Base-by-base conservation (phyloP, 768 basidiomycete species). In the Tylopilus vinaceipallidus region DNA sequence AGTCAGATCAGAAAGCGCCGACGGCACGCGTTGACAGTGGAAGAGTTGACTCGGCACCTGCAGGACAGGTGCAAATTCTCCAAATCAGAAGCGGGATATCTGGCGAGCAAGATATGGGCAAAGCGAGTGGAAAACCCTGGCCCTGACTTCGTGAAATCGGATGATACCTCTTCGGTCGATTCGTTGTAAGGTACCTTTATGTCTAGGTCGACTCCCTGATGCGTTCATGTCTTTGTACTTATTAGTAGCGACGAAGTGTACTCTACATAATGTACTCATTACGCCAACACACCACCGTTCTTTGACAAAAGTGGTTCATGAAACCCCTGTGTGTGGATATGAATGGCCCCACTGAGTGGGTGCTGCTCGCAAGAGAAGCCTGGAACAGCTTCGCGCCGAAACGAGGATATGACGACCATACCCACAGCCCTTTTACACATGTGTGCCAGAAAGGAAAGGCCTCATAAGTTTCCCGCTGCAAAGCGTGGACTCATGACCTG, bases 51-150 rank as follows among this genome's bases (percentile, higher is more conserved):
- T 35, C 60, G 56, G 35, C 54, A 61, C 49, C 61, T 64, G 24
- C 54, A 64, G 40, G 48, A 56, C 0, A 53, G 29, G 29, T 66
- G 61, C 61, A 56, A 34, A 6, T 64, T 64, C 44, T 50, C 61
- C 11, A 46, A 37, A 13, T 26, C 45, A 7, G 63, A 66, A 35
- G 64, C 59, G 14, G 35, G n/a, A 26, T 50, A 61, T 22, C 41
- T 66, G 34, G 64, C 62, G 1, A 11, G 22, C 10, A 64, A 54
- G 39, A 65, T 65, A 51, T 63, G 58, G 63, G 52, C 40, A 20
- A 54, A 46, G 43, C 49, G 62, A 35, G 37, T 48, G 50, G 61
- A 65, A 33, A 46, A 39, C 35, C 39, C 40, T 1, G 61, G 57
- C 0, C 62, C 62, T 1, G 55, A 63, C 22, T 63, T 60, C 22